Evolutionary conservation across 495 filamentous ascomycete species (phyloP), one percentile per base, ranked within the genome.

Genomic region (Hypoxylon fragiforme): DNA sequence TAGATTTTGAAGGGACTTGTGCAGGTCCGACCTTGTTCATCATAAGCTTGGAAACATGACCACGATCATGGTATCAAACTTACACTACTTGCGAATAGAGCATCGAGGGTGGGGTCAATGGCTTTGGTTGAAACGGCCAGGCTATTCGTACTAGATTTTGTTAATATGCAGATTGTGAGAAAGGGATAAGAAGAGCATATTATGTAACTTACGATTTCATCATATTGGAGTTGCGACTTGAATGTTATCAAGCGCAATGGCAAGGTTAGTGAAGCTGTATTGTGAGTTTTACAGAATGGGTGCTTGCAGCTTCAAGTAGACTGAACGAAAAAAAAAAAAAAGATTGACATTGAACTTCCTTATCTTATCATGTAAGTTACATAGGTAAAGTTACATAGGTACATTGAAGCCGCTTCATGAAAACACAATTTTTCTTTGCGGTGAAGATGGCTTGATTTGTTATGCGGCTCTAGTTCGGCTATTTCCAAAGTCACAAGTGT

Each of bases 11-110:
- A 14, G 73, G 75, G 1, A 75, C 69, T 73, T 84, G 77, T 7
- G 88, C 85, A 34, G 85, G 85, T 16, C 88, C 88, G 61, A 83
- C 78, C 88, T 91, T 68, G 11, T 14, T 36, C 7, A 31, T 1
- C 34, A 43, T 73, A 34, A 73, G 68, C 21, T 36, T 38, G 1
- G 18, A 19, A n/a, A 30, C 7, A 30, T 41, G 19, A 4, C 13
- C 11, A 39, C 6, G 3, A 4, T 8, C 3, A 15, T 38, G 30
- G 13, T 26, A 1, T 7, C 26, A 28, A 32, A 81, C 87, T 70
- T 76, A 94, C 91, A 75, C 89, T 92, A 20, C 81, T 76, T 21
- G 86, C 78, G 71, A 97, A 97, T 19, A 97, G 79, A 40, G 88
- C 86, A 54, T 87, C 84, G 57, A 97, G 64, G 44, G 77, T 71